Evolutionary conservation across 306 rosid species (phyloP).

Genomic region (Vigna angularis): DNA sequence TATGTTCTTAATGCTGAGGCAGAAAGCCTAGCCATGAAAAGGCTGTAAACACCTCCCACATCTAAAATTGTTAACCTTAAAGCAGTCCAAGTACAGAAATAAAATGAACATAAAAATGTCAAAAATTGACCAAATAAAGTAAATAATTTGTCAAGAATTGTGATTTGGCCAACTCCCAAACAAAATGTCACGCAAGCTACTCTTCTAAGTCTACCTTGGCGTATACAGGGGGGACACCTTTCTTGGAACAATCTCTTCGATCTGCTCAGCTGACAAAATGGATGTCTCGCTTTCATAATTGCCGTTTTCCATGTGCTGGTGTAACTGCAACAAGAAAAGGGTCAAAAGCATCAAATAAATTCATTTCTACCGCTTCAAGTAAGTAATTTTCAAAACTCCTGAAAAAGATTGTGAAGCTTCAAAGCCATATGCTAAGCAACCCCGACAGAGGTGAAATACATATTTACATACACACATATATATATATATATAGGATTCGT

Average conservation of each 20-base stretch:
- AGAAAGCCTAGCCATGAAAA: not conserved
- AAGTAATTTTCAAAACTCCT: not conserved
- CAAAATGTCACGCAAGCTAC: not conserved
- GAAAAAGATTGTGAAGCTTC: constrained; percentile 2
- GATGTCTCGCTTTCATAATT: constrained; percentile 63
- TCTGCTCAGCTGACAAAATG: constrained; percentile 61
- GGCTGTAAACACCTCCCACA: not conserved
- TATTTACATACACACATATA: no score
- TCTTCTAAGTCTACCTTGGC: constrained; percentile 50
- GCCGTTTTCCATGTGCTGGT: constrained; percentile 66
- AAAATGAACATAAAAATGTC: constrained; percentile 13
- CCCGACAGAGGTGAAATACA: constrained; percentile 6
- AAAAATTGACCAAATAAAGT: constrained; percentile 3
- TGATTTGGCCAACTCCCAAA: constrained; percentile 6
- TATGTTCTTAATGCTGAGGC: not conserved
- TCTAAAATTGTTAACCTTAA: not conserved
- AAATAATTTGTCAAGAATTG: not conserved
- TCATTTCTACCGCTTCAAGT: not conserved
- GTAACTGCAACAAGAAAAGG: constrained; percentile 55
- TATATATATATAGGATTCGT: not conserved
- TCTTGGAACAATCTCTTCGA: constrained; percentile 71
- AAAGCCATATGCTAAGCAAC: not conserved
- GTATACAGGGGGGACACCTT: constrained; percentile 62
- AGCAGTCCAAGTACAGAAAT: not conserved
- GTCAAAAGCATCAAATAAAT: constrained; percentile 4